Percentiles rank a stretch among this genome's conserved stretches.
phyloP scores from a whole-genome alignment of 106 monocot genomes.

The Ottelia alismoides region DNA sequence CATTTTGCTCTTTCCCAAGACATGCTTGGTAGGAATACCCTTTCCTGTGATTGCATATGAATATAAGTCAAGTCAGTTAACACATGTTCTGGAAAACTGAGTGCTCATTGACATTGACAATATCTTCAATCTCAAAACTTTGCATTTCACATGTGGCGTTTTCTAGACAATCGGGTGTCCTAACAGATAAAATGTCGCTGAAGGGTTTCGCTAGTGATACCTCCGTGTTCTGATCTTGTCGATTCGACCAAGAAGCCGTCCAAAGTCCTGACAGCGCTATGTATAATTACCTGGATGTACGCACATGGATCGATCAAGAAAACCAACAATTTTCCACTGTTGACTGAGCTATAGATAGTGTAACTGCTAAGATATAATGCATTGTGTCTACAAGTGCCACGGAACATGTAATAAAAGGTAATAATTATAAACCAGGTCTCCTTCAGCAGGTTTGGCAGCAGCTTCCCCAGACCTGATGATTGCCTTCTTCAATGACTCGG shows the following conservation, averaged over 20 bases:
- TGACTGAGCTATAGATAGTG: not conserved
- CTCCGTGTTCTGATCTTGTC: conserved; percentile 67
- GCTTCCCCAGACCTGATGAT: conserved; percentile 46
- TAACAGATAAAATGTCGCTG: too few species aligned
- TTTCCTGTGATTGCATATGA: conserved; percentile 47
- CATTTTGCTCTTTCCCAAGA: conserved; percentile 91
- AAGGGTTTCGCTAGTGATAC: too few species aligned
- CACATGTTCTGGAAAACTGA: not conserved
- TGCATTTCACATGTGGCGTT: too few species aligned
- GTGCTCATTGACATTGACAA: not conserved
- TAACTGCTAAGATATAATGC: not conserved
- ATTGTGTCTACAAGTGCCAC: not conserved
- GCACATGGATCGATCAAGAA: not conserved
- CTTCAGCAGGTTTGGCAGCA: conserved; percentile 40
- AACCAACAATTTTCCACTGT: not conserved
- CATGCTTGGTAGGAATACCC: conserved; percentile 57
- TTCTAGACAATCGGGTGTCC: too few species aligned
- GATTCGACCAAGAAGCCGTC: conserved; percentile 71
- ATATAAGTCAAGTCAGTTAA: not conserved
- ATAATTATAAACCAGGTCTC: conserved; percentile 50
- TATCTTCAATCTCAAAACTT: not conserved
- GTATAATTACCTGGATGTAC: conserved; percentile 67
- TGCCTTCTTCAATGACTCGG: conserved; percentile 87
- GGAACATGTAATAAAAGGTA: not conserved
- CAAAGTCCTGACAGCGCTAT: conserved; percentile 63